These are phyloP conservation scores for Gastrodia elata DNA, from an alignment of 106 monocot species.

Conservation along the genomic window DNA sequence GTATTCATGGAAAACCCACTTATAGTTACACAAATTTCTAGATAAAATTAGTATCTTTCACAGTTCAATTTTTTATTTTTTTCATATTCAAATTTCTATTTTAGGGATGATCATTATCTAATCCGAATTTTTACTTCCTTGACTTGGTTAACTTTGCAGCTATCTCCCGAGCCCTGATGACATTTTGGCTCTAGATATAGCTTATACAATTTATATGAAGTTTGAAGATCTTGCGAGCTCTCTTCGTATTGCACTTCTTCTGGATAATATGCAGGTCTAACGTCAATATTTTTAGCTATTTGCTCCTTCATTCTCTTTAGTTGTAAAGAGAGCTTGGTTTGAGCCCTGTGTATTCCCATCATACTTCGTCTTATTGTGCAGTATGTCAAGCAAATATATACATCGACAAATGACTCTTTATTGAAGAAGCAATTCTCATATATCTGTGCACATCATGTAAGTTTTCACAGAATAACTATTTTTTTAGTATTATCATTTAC, in stretches of 20 bases:
- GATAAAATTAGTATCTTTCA: not conserved
- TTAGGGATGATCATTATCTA: not conserved
- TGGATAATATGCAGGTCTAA: slow-evolving; percentile 74
- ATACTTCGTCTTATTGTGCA: slow-evolving; percentile 13
- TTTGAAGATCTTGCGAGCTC: slow-evolving; percentile 83
- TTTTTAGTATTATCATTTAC: no score
- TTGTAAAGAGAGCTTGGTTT: not conserved
- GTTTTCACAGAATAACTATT: slow-evolving; percentile 6
- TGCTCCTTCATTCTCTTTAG: not conserved
- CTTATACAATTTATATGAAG: slow-evolving; percentile 78
- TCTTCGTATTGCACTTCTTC: slow-evolving; percentile 67
- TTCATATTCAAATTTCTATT: not conserved
- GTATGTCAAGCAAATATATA: slow-evolving; percentile 86
- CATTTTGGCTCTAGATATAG: slow-evolving; percentile 72
- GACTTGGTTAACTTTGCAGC: slow-evolving; percentile 34
- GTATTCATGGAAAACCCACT: not conserved
- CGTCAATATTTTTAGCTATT: not conserved
- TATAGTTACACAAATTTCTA: not conserved
- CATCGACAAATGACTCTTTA: slow-evolving; percentile 53
- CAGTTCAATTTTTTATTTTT: not conserved
- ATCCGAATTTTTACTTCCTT: not conserved
- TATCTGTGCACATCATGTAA: slow-evolving; percentile 92
- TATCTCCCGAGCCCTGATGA: slow-evolving; percentile 85
- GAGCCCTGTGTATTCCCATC: not conserved
- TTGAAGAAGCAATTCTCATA: slow-evolving; percentile 96